phyloP scores from a whole-genome alignment of 495 filamentous ascomycete genomes.

The Friedmanniomyces simplex region DNA sequence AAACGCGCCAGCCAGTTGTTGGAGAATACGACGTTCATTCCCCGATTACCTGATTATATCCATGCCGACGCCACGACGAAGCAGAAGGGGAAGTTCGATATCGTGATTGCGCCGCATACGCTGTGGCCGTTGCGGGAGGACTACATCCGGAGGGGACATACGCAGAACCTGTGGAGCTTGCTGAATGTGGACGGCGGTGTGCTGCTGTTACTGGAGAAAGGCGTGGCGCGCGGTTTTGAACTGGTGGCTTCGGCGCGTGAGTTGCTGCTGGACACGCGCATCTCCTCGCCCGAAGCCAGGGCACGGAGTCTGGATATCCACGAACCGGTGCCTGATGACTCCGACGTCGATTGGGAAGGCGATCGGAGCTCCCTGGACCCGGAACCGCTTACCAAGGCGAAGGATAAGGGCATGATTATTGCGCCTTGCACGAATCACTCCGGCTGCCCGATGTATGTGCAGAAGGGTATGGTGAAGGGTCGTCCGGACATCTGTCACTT shows the following conservation, averaged over 20 bases:
- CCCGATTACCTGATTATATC: constrained; percentile 84
- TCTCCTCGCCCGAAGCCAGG: constrained; percentile 51
- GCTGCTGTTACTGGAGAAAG: constrained; percentile 83
- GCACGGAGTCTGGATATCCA: constrained; percentile 28
- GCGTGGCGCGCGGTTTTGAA: constrained; percentile 83
- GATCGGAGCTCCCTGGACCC: constrained; percentile 25
- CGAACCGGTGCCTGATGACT: not conserved
- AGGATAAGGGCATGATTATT: constrained; percentile 77
- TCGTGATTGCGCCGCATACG: constrained; percentile 81
- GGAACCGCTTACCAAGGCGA: constrained; percentile 18
- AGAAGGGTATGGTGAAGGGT: constrained; percentile 52
- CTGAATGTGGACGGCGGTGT: constrained; percentile 77
- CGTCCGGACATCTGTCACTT: constrained; percentile 91
- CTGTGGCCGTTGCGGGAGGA: constrained; percentile 63
- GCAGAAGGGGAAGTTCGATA: constrained; percentile 62
- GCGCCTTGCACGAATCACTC: constrained; percentile 91
- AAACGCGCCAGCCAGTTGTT: constrained; percentile 65
- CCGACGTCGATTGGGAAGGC: constrained; percentile 9
- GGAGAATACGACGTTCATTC: constrained; percentile 83
- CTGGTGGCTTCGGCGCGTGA: constrained; percentile 73
- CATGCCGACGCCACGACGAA: constrained; percentile 40
- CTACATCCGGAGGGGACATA: constrained; percentile 59
- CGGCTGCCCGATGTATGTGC: constrained; percentile 77
- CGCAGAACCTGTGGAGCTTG: constrained; percentile 82
- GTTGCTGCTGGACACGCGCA: constrained; percentile 63